A percentile compares a stretch with the other conserved stretches of the same genome.
Evolutionary conservation across 2,329 filamentous ascomycete genomes (phyloP).

Genomic region (Colletotrichum nymphaeae): DNA sequence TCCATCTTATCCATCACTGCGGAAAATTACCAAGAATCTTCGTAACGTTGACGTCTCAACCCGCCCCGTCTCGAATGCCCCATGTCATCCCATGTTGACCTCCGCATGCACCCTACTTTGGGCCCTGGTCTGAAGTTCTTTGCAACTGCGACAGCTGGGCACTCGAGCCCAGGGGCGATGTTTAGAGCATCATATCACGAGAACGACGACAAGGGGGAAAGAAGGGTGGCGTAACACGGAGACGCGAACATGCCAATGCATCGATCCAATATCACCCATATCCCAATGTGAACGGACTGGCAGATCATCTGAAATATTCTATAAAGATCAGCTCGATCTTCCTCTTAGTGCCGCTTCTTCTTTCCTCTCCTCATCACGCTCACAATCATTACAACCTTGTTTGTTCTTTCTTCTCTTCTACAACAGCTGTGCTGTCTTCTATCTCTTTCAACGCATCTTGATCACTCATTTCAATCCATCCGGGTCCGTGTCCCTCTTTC

Average conservation of each 20-base stretch:
- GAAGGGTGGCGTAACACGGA: background rate
- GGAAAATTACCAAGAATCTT: background rate
- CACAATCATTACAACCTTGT: constrained; percentile 31
- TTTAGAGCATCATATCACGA: constrained; percentile 9
- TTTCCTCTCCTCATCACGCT: constrained; percentile 28
- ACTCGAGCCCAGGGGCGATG: background rate
- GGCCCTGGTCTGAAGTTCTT: constrained; percentile 6
- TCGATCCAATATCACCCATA: background rate
- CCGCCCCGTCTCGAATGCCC: constrained; percentile 4
- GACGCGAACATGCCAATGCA: constrained; percentile 19
- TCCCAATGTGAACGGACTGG: constrained; percentile 4
- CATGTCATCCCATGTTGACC: constrained; percentile 27
- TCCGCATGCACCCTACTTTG: background rate
- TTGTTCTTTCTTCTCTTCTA: constrained; percentile 26
- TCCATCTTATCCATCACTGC: background rate
- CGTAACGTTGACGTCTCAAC: constrained; percentile 21
- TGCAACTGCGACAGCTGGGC: constrained; percentile 7
- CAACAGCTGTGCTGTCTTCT: constrained; percentile 35
- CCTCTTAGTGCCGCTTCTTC: background rate
- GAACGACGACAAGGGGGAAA: background rate
- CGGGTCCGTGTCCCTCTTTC: constrained; percentile 34
- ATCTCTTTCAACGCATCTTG: constrained; percentile 32
- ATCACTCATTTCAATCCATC: constrained; percentile 27
- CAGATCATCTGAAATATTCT: constrained; percentile 23
- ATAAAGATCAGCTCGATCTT: constrained; percentile 34